Evolutionary conservation across 108 stramenopile genomes (phyloP), one percentile per base, ranked within the genome.

Genomic region (Nitzschia sp.): DNA sequence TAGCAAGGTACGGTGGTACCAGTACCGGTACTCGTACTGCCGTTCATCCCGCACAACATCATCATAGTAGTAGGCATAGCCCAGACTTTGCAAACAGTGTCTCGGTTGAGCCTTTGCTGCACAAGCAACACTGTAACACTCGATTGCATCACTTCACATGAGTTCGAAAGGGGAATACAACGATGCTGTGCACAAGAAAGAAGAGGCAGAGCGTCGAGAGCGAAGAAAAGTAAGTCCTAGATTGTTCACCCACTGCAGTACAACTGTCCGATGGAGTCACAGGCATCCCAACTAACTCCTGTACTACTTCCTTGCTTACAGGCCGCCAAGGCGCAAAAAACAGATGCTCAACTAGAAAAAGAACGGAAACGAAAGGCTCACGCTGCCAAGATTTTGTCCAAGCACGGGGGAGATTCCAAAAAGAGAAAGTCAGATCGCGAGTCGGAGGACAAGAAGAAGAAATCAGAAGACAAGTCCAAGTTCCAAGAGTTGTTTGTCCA

Each of bases 401-500:
- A 67, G 41, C 78, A 80, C 12, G 65, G 41, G 10, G 57, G 54
- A 39, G 73, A 62, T 11, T 69, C 43, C 25, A 63, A 56, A 58
- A 61, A 69, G 41, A 69, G 55, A 39, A 68, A 50, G 53, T 17
- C 67, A 20, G 37, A 53, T 10, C 52, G 26, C 10, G 41, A 41
- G 17, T 10, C 64, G 39, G 14, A 42, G 9, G 0, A 50, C 8
- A 39, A 14, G 8, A 29, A 14, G 9, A 39, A 14, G 8, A 29
- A 14, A 8, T 12, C 59, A 2, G 58, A 25, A 51, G 56, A 63
- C 24, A 63, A 64, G 17, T 88, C 87, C 40, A 61, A 76, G 44
- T 94, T 94, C 63, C 83, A 86, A 59, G 70, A 82, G 1, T 75
- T 94, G 34, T 94, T 94, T 70, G 57, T 63, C 41, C 82, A 90